Percentiles rank a stretch among this genome's conserved stretches.
phyloP scores from a whole-genome alignment of 371 early-diverging fungal species.

The Racocetra persica region DNA sequence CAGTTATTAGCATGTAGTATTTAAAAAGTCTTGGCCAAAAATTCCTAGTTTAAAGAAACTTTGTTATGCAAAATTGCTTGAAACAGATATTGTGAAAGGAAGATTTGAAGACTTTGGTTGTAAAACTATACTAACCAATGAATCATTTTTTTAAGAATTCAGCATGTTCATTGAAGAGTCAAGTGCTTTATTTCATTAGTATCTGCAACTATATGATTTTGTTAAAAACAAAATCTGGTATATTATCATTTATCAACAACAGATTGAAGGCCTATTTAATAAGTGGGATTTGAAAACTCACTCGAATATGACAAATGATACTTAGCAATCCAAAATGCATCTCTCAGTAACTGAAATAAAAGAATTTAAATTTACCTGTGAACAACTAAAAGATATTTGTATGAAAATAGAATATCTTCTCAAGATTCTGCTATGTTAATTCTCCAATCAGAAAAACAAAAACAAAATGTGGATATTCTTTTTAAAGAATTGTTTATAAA shows the following conservation, averaged over 20 bases:
- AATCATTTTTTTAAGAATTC: background rate
- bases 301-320: conserved; percentile 9
- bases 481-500: no score
- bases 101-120: background rate
- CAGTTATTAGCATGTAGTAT: background rate
- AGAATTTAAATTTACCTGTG: background rate
- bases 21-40: background rate
- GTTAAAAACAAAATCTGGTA: conserved; percentile 30
- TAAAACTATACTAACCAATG: background rate
- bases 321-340: background rate
- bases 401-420: background rate
- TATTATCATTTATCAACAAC: conserved; percentile 27
- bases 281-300: conserved; percentile 33
- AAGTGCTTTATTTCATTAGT: background rate
- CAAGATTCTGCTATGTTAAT: background rate
- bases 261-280: conserved; percentile 22
- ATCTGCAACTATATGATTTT: conserved; percentile 12
- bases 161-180: background rate
- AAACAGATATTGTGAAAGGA: background rate
- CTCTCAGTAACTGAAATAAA: background rate
- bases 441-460: no score
- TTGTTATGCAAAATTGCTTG: conserved; percentile 15
- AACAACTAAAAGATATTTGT: background rate
- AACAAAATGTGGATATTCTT: background rate
- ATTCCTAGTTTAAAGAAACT: background rate